Evolutionary conservation across 257 asterid genomes (phyloP), one percentile per base, ranked within the genome.

Genomic region (Capsicum chinense): DNA sequence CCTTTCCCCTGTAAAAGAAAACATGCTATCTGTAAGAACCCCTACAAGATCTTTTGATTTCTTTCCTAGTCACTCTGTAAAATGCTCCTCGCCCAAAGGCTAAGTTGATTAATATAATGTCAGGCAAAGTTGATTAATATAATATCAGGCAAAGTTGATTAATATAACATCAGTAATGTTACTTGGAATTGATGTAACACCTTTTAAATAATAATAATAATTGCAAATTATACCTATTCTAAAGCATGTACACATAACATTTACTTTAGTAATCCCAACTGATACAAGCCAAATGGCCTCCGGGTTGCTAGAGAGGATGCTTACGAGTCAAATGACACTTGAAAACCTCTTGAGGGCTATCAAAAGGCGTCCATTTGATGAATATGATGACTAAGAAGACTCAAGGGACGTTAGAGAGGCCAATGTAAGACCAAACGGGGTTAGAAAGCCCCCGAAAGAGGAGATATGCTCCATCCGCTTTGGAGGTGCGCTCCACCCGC

Each of bases 241-340:
- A 33, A 52, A 76, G 5, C 81, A 21, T 76, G 81, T 26, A 37
- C 11, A 10, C 26, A 26, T 14, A 76, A 13, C 62, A 48, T 80
- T 62, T 37, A 85, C 69, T 37, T 79, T 59, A 21, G 59, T 64
- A 66, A 84, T 73, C 84, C 81, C 50, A 68, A 26, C 33, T 26
- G 33, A 26, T 26, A 26, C 33, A 26, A 26, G 33, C 33, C 33
- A 26, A 26, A 26, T 26, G 33, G 33, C 33, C 33, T 26, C 33
- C 2, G 33, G 33, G 33, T 26, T 26, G 33, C 33, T 26, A 26
- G 33, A 26, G 33, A 26, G 33, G 33, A 26, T 26, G 33, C 33
- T 26, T 26, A 26, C 2, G 33, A 26, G 33, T 26, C 33, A 26
- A 26, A 26, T 26, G 33, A 26, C 33, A 26, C 33, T 26, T 26